Base-by-base conservation (phyloP, 495 filamentous ascomycete species). In the Penicillium taxi region DNA sequence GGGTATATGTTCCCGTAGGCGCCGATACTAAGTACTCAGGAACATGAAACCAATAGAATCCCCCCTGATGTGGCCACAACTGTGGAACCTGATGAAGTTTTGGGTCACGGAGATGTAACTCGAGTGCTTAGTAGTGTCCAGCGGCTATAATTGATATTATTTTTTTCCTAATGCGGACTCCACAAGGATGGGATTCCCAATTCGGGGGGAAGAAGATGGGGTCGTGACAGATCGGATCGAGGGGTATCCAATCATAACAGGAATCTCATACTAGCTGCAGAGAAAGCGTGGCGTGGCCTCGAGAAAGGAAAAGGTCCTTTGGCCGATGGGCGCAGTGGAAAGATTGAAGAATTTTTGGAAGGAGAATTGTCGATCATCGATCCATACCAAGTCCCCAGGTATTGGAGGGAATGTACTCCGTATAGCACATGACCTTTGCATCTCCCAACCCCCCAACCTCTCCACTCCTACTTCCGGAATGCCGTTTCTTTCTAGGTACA, bases 171-270 rank as follows among this genome's bases (percentile, higher is more conserved):
- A 30, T 43, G 41, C 45, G 48, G 33, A 48, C 39, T 22, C 12
- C 45, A 41, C 28, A 52, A 26, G 32, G 39, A 42, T 41, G 26
- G 40, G 18, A 30, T 37, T 32, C 16, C 17, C 28, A 26, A 39
- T 38, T 47, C 32, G 19, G 25, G 37, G 41, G 29, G 43, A 25
- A n/a, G 38, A 26, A 20, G 11, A 25, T 28, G 26, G 45, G 28
- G 30, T 35, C 32, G 28, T 35, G 28, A 24, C n/a, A 40, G 32
- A 26, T 47, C 37, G 39, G 42, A 50, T 53, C 39, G 44, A 20
- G 34, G 41, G 25, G 35, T 32, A 42, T 16, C 48, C 44, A 52
- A 52, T 52, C 19, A 47, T 23, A 9, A 31, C 18, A 9, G 11
- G 4, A 28, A 28, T 28, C 11, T n/a, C 26, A 22, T 24, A 17